These are phyloP conservation scores for Oryza punctata DNA, from an alignment of 176 grass and related monocot species.

Conservation along the genomic window DNA sequence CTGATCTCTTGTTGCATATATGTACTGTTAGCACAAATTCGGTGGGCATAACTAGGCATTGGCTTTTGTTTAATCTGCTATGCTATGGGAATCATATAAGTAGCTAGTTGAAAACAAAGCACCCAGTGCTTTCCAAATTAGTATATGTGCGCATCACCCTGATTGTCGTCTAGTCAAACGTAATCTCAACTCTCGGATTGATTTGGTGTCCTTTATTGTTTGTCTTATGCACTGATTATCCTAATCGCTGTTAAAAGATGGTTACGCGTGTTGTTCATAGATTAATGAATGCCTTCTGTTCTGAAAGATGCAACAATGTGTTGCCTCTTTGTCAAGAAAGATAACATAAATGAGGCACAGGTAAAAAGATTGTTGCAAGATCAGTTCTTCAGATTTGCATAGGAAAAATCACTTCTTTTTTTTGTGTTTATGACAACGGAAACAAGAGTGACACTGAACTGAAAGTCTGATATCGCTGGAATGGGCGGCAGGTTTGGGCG, in stretches of 20 bases:
- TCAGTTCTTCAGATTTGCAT: too few relatives aligned
- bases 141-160: neutral
- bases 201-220: neutral
- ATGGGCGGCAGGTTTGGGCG: constrained; percentile 71
- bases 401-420: neutral
- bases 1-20: neutral
- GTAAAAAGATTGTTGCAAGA: too few relatives aligned
- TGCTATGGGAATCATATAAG: neutral
- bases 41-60: neutral
- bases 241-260: neutral
- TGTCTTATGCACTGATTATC: neutral
- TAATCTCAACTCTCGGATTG: neutral
- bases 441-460: too few relatives aligned
- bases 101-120: neutral
- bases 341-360: neutral
- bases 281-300: neutral
- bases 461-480: too few relatives aligned
- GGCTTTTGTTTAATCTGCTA: neutral
- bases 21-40: neutral
- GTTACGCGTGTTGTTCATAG: neutral
- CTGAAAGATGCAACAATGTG: neutral
- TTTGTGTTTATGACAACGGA: too few relatives aligned
- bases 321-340: neutral
- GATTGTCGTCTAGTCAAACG: constrained; percentile 7
- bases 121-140: constrained; percentile 6